These are phyloP conservation scores for Paraphysoderma sedebokerense DNA, from an alignment of 371 early-diverging fungal species.

Conservation along the genomic window DNA sequence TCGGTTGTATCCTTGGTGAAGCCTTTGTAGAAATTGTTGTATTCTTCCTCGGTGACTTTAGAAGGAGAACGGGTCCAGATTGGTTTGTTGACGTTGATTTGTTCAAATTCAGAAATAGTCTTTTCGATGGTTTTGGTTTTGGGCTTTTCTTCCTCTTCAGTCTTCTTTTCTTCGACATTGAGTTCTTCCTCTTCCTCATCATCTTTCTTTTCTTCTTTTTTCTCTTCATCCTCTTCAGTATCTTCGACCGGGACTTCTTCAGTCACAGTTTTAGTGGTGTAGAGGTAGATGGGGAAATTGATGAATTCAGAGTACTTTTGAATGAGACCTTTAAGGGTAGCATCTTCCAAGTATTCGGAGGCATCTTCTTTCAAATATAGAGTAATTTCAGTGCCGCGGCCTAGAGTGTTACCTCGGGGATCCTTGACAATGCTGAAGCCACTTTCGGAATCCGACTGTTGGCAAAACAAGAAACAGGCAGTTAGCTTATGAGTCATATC, in stretches of 20 bases:
- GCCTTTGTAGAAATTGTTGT: slow-evolving; percentile 66
- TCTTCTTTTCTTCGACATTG: slow-evolving; percentile 12
- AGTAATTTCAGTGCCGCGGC: slow-evolving; percentile 81
- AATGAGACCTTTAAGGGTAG: slow-evolving; percentile 43
- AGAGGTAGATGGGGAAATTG: slow-evolving; percentile 80
- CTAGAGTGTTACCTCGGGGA: slow-evolving; percentile 67
- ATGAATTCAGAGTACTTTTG: slow-evolving; percentile 82
- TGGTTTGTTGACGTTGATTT: slow-evolving; percentile 67
- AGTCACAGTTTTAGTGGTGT: slow-evolving; percentile 29
- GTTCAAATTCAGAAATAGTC: slow-evolving; percentile 39
- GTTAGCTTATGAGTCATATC: no score
- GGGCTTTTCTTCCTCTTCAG: slow-evolving; percentile 25
- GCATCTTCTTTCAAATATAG: slow-evolving; percentile 79
- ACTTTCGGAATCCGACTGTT: slow-evolving; percentile 42
- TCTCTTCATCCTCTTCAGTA: slow-evolving; percentile 13
- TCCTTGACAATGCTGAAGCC: slow-evolving; percentile 77
- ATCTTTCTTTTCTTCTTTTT: slow-evolving; percentile 16
- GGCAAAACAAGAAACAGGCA: no score
- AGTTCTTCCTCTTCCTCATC: slow-evolving; percentile 17
- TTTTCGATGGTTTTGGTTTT: slow-evolving; percentile 32
- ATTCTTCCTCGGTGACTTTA: slow-evolving; percentile 57
- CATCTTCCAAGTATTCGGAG: slow-evolving; percentile 53
- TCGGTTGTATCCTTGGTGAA: slow-evolving; percentile 48
- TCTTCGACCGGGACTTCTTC: slow-evolving; percentile 26
- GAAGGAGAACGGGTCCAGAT: slow-evolving; percentile 80